These are phyloP conservation scores for Protea cynaroides DNA, from an alignment of 164 flowering plant genomes.

Conservation along the genomic window DNA sequence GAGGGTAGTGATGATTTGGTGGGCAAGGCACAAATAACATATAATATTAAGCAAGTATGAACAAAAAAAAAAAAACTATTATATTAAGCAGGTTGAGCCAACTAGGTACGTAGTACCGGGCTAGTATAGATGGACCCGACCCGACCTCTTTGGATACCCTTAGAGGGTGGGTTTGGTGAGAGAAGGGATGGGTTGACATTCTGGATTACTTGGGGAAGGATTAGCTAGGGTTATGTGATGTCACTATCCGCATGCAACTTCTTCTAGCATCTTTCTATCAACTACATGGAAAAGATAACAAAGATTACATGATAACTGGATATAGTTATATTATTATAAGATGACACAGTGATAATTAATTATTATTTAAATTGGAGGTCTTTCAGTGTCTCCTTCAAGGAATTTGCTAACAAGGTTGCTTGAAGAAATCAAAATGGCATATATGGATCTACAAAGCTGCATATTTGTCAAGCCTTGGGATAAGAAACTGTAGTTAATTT, in stretches of 20 bases:
- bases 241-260: conserved; percentile 34
- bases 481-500: no score
- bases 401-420: not conserved
- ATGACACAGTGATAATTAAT: no score
- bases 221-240: conserved; percentile 20
- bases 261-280: conserved; percentile 13
- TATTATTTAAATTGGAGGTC: not conserved
- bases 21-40: no score
- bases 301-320: conserved; percentile 6
- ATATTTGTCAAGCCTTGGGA: conserved; percentile 8
- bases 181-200: conserved; percentile 30
- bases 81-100: no score
- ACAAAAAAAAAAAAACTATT: no score
- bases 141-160: conserved; percentile 20
- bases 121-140: no score
- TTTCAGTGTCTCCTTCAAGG: conserved; percentile 7
- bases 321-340: not conserved
- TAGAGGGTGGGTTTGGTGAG: conserved; percentile 23
- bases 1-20: no score
- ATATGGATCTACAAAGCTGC: not conserved
- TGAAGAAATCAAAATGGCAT: not conserved
- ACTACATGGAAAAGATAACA: conserved; percentile 22
- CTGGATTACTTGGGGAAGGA: conserved; percentile 10
- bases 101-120: no score
- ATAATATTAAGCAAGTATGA: no score